A percentile compares a stretch with the other conserved stretches of the same genome.
Evolutionary conservation across 345 rosid species (phyloP).

Genomic region (Heritiera littoralis): DNA sequence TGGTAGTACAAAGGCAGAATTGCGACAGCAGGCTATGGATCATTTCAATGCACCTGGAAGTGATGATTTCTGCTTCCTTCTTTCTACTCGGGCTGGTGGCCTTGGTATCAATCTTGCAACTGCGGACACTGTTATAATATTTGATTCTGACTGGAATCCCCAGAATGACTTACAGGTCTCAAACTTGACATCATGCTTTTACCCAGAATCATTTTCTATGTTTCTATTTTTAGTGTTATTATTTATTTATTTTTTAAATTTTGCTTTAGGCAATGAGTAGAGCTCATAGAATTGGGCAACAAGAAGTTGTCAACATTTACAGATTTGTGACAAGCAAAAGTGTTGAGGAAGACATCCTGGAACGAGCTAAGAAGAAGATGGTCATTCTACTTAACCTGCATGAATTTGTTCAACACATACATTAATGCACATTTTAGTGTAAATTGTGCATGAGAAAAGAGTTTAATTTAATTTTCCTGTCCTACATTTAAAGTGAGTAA

Average conservation of each 20-base stretch:
- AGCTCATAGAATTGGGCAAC: slow-evolving; percentile 99
- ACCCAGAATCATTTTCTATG: slow-evolving; percentile 19
- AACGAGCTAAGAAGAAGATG: slow-evolving; percentile 99
- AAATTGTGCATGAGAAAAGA: background rate
- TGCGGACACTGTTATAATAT: slow-evolving; percentile 98
- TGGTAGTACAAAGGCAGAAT: slow-evolving; percentile 99
- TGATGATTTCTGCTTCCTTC: slow-evolving; percentile 99
- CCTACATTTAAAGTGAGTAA: background rate
- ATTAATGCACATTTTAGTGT: background rate
- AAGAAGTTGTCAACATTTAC: slow-evolving; percentile 95
- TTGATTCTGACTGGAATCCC: slow-evolving; percentile 99
- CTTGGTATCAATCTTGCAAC: slow-evolving; percentile 99
- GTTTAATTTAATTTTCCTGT: slow-evolving; percentile 13
- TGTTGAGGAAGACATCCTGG: slow-evolving; percentile 98
- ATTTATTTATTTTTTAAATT: background rate
- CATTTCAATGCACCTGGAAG: slow-evolving; percentile 90
- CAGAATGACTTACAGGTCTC: slow-evolving; percentile 97
- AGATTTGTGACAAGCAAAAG: slow-evolving; percentile 99
- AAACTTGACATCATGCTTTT: background rate
- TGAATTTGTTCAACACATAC: background rate
- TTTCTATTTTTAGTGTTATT: background rate
- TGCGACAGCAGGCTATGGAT: slow-evolving; percentile 99
- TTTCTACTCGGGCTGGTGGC: slow-evolving; percentile 99
- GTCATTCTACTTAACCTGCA: slow-evolving; percentile 38
- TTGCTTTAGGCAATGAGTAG: slow-evolving; percentile 95